Evolutionary conservation across 106 monocot species (phyloP).

Genomic region (Narthecium ossifragum): DNA sequence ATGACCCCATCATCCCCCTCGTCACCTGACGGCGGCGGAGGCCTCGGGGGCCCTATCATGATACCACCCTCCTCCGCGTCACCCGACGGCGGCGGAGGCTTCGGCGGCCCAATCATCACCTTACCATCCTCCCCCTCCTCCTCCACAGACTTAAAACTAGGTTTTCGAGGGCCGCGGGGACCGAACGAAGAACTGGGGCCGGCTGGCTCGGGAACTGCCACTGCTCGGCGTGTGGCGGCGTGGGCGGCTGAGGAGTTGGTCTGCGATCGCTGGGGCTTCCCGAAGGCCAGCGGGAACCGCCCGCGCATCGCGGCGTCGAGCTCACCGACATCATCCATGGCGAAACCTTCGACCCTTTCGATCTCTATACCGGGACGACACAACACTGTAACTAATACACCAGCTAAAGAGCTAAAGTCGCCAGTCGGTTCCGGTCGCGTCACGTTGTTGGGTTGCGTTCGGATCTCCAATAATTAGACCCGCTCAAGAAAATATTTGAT

Average conservation of each 20-base stretch:
- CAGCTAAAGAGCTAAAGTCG: no score
- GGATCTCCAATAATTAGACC: no score
- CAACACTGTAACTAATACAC: no score
- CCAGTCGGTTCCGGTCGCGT: no score
- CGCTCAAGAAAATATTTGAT: no score
- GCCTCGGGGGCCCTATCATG: slow-evolving; percentile 25
- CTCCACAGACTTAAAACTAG: background rate
- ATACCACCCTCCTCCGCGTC: slow-evolving; percentile 7
- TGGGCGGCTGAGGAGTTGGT: slow-evolving; percentile 18
- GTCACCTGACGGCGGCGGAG: background rate
- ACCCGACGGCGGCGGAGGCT: background rate
- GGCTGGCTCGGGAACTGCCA: no score
- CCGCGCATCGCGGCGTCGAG: slow-evolving; percentile 51
- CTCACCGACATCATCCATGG: no score
- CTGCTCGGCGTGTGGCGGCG: slow-evolving; percentile 35
- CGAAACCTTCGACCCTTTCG: no score
- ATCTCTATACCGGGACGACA: no score
- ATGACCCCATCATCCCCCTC: slow-evolving; percentile 10
- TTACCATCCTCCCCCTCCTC: slow-evolving; percentile 13
- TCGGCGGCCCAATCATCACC: slow-evolving; percentile 20
- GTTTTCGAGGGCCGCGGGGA: background rate
- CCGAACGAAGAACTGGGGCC: no score
- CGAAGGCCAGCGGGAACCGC: slow-evolving; percentile 63
- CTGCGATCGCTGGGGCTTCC: slow-evolving; percentile 35
- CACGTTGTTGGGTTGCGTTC: no score